phyloP scores from a whole-genome alignment of 192 early-diverging fungal genomes.

The Mortierella alpina region DNA sequence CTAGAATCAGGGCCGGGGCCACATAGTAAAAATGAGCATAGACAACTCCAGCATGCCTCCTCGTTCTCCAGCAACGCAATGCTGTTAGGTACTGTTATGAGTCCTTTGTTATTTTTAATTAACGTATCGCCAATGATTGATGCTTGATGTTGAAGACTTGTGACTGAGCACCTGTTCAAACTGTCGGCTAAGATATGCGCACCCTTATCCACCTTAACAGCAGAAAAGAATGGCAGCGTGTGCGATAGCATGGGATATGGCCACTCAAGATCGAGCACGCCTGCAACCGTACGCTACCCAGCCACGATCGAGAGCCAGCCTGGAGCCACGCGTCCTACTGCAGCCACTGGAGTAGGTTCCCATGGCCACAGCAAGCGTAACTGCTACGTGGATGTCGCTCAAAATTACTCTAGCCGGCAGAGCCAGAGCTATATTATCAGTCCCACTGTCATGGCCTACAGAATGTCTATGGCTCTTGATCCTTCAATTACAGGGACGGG shows the following conservation, averaged over 20 bases:
- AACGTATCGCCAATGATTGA: too few species aligned
- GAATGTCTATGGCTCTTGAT: background rate
- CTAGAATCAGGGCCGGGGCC: too few species aligned
- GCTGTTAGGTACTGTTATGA: too few species aligned
- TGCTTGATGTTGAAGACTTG: too few species aligned
- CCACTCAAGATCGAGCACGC: background rate
- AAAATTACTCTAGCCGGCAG: constrained; percentile 17
- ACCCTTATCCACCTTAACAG: too few species aligned
- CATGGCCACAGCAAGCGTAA: constrained; percentile 1
- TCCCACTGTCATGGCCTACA: background rate
- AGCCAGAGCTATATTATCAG: constrained; percentile 7
- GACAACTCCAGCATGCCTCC: too few species aligned
- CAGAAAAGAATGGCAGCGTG: constrained; percentile 2
- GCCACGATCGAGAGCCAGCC: background rate
- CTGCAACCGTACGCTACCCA: background rate
- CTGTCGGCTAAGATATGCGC: too few species aligned
- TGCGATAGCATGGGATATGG: background rate
- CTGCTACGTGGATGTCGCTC: constrained; percentile 27
- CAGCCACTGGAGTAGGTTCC: background rate
- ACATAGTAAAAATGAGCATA: too few species aligned
- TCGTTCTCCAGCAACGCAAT: too few species aligned
- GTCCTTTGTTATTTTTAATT: too few species aligned
- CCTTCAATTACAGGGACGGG: background rate
- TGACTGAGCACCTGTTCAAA: too few species aligned
- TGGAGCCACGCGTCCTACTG: background rate